phyloP scores from a whole-genome alignment of 805 yeast species.

The Kazachstania viticola region DNA sequence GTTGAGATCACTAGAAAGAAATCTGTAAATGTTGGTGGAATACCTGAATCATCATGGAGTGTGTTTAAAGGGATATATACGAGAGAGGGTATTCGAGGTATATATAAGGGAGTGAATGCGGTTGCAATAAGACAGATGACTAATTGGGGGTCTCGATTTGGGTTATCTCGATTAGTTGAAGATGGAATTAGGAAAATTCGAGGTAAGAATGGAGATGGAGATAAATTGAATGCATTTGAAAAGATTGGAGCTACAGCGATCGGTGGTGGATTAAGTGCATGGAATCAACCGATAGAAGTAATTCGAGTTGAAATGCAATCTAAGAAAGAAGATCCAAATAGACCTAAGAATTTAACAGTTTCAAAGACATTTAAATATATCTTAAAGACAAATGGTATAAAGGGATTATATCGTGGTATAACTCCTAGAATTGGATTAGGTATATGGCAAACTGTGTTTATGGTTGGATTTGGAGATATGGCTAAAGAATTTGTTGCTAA shows the following conservation, averaged over 20 bases:
- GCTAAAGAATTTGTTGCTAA: constrained; percentile 60
- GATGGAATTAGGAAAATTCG: constrained; percentile 57
- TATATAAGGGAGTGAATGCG: constrained; percentile 96
- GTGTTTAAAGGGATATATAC: constrained; percentile 77
- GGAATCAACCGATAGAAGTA: constrained; percentile 99
- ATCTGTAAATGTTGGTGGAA: constrained; percentile 56
- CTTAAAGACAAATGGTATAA: constrained; percentile 68
- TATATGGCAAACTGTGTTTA: constrained; percentile 96
- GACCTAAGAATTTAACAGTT: constrained; percentile 86
- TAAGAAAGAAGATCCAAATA: constrained; percentile 83
- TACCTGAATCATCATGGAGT: constrained; percentile 64
- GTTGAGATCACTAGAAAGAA: constrained; percentile 92
- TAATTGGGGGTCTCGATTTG: constrained; percentile 98
- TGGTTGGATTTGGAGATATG: constrained; percentile 97
- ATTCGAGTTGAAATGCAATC: constrained; percentile 97
- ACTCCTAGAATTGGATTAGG: constrained; percentile 95
- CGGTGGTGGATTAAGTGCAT: constrained; percentile 96
- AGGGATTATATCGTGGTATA: constrained; percentile 91
- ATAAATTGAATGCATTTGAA: constrained; percentile 60
- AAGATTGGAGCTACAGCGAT: constrained; percentile 75
- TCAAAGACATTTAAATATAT: constrained; percentile 69
- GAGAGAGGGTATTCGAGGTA: constrained; percentile 86
- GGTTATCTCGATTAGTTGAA: constrained; percentile 85
- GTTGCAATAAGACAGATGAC: constrained; percentile 98
- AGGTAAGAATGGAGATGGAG: constrained; percentile 44